These are phyloP conservation scores for Apostasia shenzhenica DNA, from an alignment of 106 monocot genomes.

Conservation along the genomic window DNA sequence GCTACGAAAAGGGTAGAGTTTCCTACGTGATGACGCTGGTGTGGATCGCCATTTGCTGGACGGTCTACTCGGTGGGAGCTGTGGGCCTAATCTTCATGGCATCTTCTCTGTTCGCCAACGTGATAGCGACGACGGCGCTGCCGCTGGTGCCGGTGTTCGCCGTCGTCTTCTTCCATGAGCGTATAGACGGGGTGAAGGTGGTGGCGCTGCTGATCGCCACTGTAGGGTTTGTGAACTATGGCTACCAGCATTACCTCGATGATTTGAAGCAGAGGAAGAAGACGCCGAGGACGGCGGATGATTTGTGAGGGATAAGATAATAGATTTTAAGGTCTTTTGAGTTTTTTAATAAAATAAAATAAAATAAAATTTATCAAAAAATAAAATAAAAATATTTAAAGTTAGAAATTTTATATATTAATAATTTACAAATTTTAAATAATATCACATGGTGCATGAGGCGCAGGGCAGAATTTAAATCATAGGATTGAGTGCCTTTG, in stretches of 20 bases:
- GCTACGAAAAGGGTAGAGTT: slow-evolving; percentile 17
- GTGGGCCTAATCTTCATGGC: slow-evolving; percentile 26
- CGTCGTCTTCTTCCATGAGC: slow-evolving; percentile 27
- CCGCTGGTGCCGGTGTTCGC: slow-evolving; percentile 29
- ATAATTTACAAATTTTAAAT: too few species aligned
- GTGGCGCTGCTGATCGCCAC: slow-evolving; percentile 26
- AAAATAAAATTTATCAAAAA: too few species aligned
- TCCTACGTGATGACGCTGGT: slow-evolving; percentile 27
- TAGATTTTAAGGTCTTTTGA: too few species aligned
- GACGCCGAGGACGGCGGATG: not conserved
- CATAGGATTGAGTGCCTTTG: too few species aligned
- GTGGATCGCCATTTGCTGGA: slow-evolving; percentile 24
- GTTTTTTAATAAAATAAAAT: too few species aligned
- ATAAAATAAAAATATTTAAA: too few species aligned
- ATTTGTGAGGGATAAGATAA: too few species aligned
- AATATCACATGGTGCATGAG: too few species aligned
- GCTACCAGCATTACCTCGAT: slow-evolving; percentile 29
- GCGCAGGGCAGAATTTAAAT: too few species aligned
- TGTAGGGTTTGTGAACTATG: slow-evolving; percentile 25
- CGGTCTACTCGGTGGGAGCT: slow-evolving; percentile 20
- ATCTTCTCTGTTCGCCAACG: slow-evolving; percentile 35
- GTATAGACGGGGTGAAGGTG: slow-evolving; percentile 26
- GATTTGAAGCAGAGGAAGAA: slow-evolving; percentile 10
- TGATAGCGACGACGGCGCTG: slow-evolving; percentile 19
- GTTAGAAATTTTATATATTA: too few species aligned